Evolutionary conservation across 176 grass and related monocot species (phyloP).

Genomic region (Raddia distichophylla): DNA sequence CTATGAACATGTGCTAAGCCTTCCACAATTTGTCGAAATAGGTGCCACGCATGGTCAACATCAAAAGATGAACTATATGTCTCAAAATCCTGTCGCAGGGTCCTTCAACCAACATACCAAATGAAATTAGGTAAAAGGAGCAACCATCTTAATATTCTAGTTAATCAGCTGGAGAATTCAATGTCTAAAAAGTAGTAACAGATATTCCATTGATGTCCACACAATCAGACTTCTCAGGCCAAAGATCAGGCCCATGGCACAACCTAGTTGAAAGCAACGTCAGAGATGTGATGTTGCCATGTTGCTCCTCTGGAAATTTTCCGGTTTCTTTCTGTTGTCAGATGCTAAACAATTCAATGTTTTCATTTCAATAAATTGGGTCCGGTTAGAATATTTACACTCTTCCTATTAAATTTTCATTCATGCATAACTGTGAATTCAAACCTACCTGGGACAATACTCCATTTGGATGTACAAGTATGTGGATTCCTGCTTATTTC

Average conservation of each 20-base stretch:
- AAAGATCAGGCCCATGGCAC: conserved; percentile 16
- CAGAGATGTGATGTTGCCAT: background rate
- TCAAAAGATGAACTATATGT: conserved; percentile 74
- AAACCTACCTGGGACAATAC: conserved; percentile 78
- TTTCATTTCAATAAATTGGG: background rate
- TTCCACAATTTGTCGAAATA: conserved; percentile 99
- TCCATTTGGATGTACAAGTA: conserved; percentile 99
- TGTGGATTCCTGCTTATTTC: conserved; percentile 75
- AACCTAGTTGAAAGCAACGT: conserved; percentile 1
- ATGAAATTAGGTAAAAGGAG: conserved; percentile 13
- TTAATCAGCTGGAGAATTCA: conserved; percentile 6
- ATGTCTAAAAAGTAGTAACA: conserved; percentile 12
- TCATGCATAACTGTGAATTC: conserved; percentile 14
- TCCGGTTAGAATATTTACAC: background rate
- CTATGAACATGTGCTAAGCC: conserved; percentile 95
- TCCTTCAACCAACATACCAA: conserved; percentile 55
- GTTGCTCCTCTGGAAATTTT: conserved; percentile 1
- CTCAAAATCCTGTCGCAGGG: conserved; percentile 82
- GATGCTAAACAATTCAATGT: background rate
- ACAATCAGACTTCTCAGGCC: conserved; percentile 24
- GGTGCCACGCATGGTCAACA: conserved; percentile 77
- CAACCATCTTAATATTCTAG: background rate
- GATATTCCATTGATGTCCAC: background rate
- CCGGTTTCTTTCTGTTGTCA: background rate
- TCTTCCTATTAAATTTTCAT: conserved; percentile 5